phyloP scores from a whole-genome alignment of 2,329 filamentous ascomycete species.

The Macrophomina phaseolina region DNA sequence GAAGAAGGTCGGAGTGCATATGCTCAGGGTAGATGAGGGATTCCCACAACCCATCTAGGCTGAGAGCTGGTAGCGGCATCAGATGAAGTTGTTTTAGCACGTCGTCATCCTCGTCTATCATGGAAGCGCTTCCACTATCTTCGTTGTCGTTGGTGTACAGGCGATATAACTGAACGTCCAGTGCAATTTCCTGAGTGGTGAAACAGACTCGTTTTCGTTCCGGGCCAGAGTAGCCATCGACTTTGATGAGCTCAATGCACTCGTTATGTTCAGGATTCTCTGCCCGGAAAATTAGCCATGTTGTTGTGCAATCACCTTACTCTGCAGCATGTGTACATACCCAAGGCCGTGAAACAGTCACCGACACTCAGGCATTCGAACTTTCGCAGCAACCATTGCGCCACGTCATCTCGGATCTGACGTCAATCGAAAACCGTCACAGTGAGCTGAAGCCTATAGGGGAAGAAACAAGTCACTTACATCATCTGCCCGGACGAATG shows the following conservation, averaged over 20 bases:
- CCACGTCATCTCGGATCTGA: slow-evolving; percentile 46
- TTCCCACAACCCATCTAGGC: slow-evolving; percentile 52
- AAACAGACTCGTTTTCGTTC: slow-evolving; percentile 32
- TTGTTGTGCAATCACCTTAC: neutral
- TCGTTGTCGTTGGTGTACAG: slow-evolving; percentile 39
- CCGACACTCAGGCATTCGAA: slow-evolving; percentile 43
- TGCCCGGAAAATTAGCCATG: slow-evolving; percentile 27
- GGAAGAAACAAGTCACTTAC: neutral
- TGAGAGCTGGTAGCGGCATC: slow-evolving; percentile 45
- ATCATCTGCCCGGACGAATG: slow-evolving; percentile 3
- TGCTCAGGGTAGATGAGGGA: slow-evolving; percentile 52
- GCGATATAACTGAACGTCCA: slow-evolving; percentile 52
- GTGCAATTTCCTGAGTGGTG: slow-evolving; percentile 39
- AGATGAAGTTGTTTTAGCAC: slow-evolving; percentile 40
- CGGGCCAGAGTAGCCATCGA: slow-evolving; percentile 47
- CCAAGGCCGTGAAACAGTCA: slow-evolving; percentile 40
- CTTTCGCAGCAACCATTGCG: slow-evolving; percentile 43
- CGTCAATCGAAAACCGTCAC: neutral
- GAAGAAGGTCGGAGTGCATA: slow-evolving; percentile 49
- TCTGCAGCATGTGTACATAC: slow-evolving; percentile 35
- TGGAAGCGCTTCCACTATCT: slow-evolving; percentile 33
- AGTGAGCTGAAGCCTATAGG: neutral
- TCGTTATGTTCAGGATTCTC: slow-evolving; percentile 36
- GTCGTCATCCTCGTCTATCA: slow-evolving; percentile 33
- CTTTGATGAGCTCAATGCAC: slow-evolving; percentile 42